phyloP scores from a whole-genome alignment of 352 stramenopile genomes.

The Phytophthora chlamydospora region DNA sequence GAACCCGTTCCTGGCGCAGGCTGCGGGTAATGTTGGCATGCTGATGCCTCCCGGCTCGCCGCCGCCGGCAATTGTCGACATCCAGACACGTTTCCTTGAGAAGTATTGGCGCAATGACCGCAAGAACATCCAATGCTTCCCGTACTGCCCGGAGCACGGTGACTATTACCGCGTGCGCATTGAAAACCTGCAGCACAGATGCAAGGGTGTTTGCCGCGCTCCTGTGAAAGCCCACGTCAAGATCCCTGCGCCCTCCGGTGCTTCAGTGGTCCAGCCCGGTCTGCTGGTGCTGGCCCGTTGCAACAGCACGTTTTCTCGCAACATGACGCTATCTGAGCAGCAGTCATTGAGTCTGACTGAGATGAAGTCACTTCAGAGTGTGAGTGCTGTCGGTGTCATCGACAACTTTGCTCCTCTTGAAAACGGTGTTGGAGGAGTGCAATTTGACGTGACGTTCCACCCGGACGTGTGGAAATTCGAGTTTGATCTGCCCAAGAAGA shows the following conservation, averaged over 20 bases:
- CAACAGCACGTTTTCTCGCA: slow-evolving; percentile 85
- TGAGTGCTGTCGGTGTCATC: slow-evolving; percentile 73
- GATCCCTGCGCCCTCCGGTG: slow-evolving; percentile 45
- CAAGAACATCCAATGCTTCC: slow-evolving; percentile 94
- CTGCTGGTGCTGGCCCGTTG: slow-evolving; percentile 77
- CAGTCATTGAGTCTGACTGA: slow-evolving; percentile 54
- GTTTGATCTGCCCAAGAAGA: slow-evolving; percentile 89
- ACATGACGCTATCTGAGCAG: slow-evolving; percentile 57
- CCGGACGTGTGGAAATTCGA: slow-evolving; percentile 92
- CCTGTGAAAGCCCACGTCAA: slow-evolving; percentile 75
- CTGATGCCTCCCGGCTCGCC: slow-evolving; percentile 24
- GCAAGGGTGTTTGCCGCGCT: slow-evolving; percentile 86
- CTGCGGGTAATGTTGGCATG: slow-evolving; percentile 12
- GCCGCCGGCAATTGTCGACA: slow-evolving; percentile 63
- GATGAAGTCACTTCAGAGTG: slow-evolving; percentile 72
- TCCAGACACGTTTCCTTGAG: slow-evolving; percentile 84
- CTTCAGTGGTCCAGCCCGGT: slow-evolving; percentile 35
- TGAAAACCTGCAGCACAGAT: slow-evolving; percentile 81
- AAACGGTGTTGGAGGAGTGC: slow-evolving; percentile 41
- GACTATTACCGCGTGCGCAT: slow-evolving; percentile 91
- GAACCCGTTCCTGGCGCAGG: slow-evolving; percentile 52
- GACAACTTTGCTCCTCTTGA: slow-evolving; percentile 56
- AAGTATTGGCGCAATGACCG: slow-evolving; percentile 94
- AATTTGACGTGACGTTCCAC: slow-evolving; percentile 87
- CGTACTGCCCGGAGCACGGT: slow-evolving; percentile 87